phyloP scores from a whole-genome alignment of 805 yeast species.

The Saccharomycopsis sp. region DNA sequence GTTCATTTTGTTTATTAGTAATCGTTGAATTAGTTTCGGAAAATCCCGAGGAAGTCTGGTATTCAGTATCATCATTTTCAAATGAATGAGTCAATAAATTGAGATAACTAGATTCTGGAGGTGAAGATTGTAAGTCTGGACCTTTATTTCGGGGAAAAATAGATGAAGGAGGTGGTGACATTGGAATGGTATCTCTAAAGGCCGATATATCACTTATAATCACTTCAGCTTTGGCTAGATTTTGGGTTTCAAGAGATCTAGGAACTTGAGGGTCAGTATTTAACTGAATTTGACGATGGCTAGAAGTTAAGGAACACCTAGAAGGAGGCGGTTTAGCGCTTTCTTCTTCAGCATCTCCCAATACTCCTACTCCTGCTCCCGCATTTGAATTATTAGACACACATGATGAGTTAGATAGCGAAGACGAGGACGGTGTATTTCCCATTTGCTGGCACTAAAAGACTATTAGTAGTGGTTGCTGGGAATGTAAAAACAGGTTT shows the following conservation, averaged over 20 bases:
- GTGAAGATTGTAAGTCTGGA: neutral
- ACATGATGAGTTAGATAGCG: constrained; percentile 3
- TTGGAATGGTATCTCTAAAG: neutral
- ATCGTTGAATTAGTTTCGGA: neutral
- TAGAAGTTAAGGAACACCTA: constrained; percentile 11
- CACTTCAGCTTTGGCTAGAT: neutral
- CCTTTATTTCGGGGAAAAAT: no score
- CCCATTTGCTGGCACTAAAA: constrained; percentile 8
- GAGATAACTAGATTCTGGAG: neutral
- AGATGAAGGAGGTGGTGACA: neutral
- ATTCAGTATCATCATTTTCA: constrained; percentile 2
- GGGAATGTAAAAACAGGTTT: no score
- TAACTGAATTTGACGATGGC: neutral
- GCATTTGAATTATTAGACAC: neutral
- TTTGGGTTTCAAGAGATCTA: no score
- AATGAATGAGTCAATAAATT: neutral
- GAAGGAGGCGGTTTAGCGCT: constrained; percentile 18
- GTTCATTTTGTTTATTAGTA: neutral
- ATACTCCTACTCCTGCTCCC: neutral
- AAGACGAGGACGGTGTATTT: constrained; percentile 4
- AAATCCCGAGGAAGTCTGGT: neutral
- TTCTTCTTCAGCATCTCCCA: constrained; percentile 3
- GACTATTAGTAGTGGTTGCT: no score
- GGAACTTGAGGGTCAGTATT: no score
- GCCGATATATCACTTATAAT: no score